Base-by-base conservation (phyloP, 108 stramenopile genomes). In the Skeletonema grethae region DNA sequence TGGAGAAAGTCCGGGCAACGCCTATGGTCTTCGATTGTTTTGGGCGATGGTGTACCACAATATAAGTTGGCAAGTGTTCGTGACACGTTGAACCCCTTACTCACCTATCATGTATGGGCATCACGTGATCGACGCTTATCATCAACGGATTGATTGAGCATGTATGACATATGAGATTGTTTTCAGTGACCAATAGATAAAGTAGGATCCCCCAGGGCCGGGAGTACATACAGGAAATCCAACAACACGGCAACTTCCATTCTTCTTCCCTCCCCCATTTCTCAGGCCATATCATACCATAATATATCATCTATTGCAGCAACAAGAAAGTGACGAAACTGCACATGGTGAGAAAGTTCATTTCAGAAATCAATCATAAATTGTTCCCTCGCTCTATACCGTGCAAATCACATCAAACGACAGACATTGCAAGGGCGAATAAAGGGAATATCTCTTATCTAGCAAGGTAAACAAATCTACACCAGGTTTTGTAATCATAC, bases 361-460 rank as follows among this genome's bases (percentile, higher is more conserved):
- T 48, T 16, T 18, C 18, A 3, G 1, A 16, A 48, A 48, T 18
- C 1, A 18, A 48, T 48, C 3, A 48, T 20, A 36, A 60, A 6
- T 6, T 79, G 78, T 72, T n/a, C 71, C 71, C 78, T 79, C 65
- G 58, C 67, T 79, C 78, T 79, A 79, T 79, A 79, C 71, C 78
- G 55, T 79, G 65, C 78, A 72, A 48, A 64, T 67, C 61, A 72
- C 39, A 41, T 63, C 69, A 67, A 16, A 67, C 30, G 30, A 55
- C 50, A 31, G 38, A 79, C 36, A 61, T 67, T 62, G 41, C 34
- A 79, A 79, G 78, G 78, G 78, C 78, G 78, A 79, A 72, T 65
- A 57, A 25, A 63, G 59, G 78, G 60, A 48, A 18, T 48, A 48
- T 34, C 15, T 16, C 25, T 72, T 45, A 61, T 79, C 7, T 79